Evolutionary conservation across 352 stramenopile genomes (phyloP).

Genomic region (Globisporangium solare): DNA sequence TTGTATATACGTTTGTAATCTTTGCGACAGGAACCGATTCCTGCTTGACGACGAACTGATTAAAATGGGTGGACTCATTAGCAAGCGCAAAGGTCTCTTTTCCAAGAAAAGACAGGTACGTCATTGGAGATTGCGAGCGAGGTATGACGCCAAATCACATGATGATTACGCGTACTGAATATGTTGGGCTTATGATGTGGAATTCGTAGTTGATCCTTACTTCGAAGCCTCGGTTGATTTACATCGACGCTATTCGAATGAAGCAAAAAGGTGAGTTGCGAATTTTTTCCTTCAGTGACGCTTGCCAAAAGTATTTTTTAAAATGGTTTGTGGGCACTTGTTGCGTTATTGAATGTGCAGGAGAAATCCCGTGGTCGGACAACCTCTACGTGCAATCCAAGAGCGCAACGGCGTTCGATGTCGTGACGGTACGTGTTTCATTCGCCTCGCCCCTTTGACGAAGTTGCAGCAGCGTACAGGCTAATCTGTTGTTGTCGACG

Average conservation of each 20-base stretch:
- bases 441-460: background rate
- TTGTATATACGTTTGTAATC: background rate
- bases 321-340: background rate
- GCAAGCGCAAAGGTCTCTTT: slow-evolving; percentile 86
- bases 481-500: background rate
- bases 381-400: slow-evolving; percentile 85
- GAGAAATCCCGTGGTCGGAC: slow-evolving; percentile 84
- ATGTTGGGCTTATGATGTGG: background rate
- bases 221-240: slow-evolving; percentile 83
- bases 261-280: slow-evolving; percentile 62
- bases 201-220: slow-evolving; percentile 66
- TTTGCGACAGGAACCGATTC: slow-evolving; percentile 57
- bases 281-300: background rate
- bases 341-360: slow-evolving; percentile 5
- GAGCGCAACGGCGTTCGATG: slow-evolving; percentile 79
- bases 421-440: slow-evolving; percentile 59
- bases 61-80: slow-evolving; percentile 81
- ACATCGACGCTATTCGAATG: slow-evolving; percentile 90
- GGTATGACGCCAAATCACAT: too few relatives aligned
- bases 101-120: slow-evolving; percentile 81
- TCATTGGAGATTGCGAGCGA: too few relatives aligned
- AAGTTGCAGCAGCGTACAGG: background rate
- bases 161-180: background rate
- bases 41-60: slow-evolving; percentile 86
- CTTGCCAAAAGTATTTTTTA: background rate